These are phyloP conservation scores for Pestalotiopsis sp. DNA, from an alignment of 2,329 filamentous ascomycete species.

Conservation along the genomic window DNA sequence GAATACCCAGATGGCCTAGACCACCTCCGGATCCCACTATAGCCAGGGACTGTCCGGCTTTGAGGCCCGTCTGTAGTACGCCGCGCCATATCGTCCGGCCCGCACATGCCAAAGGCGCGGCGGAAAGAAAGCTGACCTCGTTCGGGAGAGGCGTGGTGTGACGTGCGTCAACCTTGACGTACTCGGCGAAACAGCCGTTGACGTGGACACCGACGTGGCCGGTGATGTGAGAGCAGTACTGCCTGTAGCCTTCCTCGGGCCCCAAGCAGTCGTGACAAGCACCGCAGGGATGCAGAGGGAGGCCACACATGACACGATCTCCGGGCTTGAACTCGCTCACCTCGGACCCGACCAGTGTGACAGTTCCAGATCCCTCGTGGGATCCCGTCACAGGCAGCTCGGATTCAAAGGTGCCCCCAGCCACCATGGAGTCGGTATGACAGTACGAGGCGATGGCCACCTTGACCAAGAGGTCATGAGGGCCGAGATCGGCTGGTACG, in stretches of 20 bases:
- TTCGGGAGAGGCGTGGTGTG: constrained; percentile 47
- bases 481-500: constrained; percentile 44
- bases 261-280: constrained; percentile 51
- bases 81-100: constrained; percentile 14
- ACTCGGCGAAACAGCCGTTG: constrained; percentile 59
- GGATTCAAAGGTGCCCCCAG: constrained; percentile 46
- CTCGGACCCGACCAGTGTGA: constrained; percentile 44
- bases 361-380: constrained; percentile 58
- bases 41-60: constrained; percentile 36
- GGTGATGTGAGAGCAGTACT: constrained; percentile 50
- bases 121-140: constrained; percentile 46
- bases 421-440: constrained; percentile 62
- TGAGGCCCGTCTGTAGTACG: neutral
- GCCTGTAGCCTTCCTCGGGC: constrained; percentile 43
- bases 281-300: constrained; percentile 54
- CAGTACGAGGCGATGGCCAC: constrained; percentile 61
- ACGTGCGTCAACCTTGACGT: constrained; percentile 49
- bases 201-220: constrained; percentile 49
- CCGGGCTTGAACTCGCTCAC: constrained; percentile 46
- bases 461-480: constrained; percentile 59
- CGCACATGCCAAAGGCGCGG: constrained; percentile 50
- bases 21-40: constrained; percentile 52
- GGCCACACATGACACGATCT: constrained; percentile 56
- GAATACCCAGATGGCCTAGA: constrained; percentile 51
- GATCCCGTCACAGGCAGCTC: constrained; percentile 53